Percentiles rank a stretch among this genome's conserved stretches.
These are phyloP conservation scores for Juglanconis oblonga DNA, from an alignment of 2,329 filamentous ascomycete genomes.

Conservation along the genomic window DNA sequence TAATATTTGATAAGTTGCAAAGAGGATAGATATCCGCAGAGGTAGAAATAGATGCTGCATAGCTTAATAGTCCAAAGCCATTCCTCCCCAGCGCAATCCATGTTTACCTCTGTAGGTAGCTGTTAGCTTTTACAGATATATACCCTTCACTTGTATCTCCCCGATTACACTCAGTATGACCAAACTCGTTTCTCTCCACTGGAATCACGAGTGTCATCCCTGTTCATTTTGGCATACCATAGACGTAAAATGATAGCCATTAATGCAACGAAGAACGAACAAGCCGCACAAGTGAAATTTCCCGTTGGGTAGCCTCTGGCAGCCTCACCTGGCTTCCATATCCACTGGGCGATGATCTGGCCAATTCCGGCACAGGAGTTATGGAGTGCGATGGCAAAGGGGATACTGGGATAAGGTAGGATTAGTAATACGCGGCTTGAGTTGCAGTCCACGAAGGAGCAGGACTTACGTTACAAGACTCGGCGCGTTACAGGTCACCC, in stretches of 20 bases:
- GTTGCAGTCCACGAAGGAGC: too few relatives aligned
- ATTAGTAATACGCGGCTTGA: neutral
- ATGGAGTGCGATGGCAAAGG: slow-evolving; percentile 34
- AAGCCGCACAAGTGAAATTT: slow-evolving; percentile 37
- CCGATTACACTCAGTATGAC: slow-evolving; percentile 20
- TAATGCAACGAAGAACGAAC: slow-evolving; percentile 30
- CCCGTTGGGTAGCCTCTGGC: slow-evolving; percentile 33
- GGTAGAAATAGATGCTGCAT: too few relatives aligned
- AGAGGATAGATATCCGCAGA: too few relatives aligned
- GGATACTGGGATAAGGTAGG: slow-evolving; percentile 20
- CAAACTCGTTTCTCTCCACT: slow-evolving; percentile 23
- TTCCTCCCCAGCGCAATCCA: too few relatives aligned
- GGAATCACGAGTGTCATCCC: slow-evolving; percentile 19
- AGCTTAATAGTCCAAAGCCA: too few relatives aligned
- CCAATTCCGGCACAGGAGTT: slow-evolving; percentile 35
- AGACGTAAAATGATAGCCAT: slow-evolving; percentile 22
- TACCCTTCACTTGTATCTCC: too few relatives aligned
- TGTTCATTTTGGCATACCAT: slow-evolving; percentile 25
- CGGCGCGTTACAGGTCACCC: slow-evolving; percentile 37
- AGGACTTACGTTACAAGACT: slow-evolving; percentile 26
- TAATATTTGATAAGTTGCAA: too few relatives aligned
- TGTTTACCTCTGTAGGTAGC: too few relatives aligned
- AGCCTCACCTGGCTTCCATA: slow-evolving; percentile 32
- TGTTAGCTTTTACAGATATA: too few relatives aligned
- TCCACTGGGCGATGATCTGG: slow-evolving; percentile 38